These are phyloP conservation scores for Talaromyces nanjingensis DNA, from an alignment of 495 filamentous ascomycete genomes.

Conservation along the genomic window DNA sequence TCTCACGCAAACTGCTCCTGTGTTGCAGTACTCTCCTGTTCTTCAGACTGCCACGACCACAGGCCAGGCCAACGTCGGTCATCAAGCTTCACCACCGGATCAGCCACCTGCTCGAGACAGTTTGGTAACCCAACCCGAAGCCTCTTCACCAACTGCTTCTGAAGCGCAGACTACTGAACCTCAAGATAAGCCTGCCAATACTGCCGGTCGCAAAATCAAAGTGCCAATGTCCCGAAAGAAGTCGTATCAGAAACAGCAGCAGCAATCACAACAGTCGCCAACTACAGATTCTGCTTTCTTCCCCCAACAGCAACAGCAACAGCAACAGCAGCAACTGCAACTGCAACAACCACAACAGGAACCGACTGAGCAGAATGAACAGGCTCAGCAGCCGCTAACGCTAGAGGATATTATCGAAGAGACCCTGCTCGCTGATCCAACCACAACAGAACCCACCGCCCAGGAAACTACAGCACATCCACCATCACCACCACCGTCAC, in stretches of 20 bases:
- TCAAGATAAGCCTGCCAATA: background rate
- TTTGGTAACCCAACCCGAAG: background rate
- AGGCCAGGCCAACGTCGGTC: background rate
- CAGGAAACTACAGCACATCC: background rate
- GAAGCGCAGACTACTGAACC: background rate
- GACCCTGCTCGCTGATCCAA: background rate
- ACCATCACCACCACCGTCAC: background rate
- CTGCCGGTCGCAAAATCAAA: background rate
- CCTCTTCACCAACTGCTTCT: background rate
- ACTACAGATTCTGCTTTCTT: background rate
- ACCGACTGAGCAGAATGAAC: background rate
- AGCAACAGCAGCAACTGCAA: background rate
- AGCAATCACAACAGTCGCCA: background rate
- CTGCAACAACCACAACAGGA: background rate
- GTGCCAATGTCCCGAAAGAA: background rate
- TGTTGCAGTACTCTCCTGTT: background rate
- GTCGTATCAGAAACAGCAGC: background rate
- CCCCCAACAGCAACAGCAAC: background rate
- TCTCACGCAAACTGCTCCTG: background rate
- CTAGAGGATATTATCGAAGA: background rate
- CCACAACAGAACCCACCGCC: background rate
- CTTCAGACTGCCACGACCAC: background rate
- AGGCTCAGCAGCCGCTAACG: background rate
- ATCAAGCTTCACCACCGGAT: background rate
- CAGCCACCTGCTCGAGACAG: background rate